These are phyloP conservation scores for Rhizopogon rudus DNA, from an alignment of 768 basidiomycete genomes.

Conservation along the genomic window DNA sequence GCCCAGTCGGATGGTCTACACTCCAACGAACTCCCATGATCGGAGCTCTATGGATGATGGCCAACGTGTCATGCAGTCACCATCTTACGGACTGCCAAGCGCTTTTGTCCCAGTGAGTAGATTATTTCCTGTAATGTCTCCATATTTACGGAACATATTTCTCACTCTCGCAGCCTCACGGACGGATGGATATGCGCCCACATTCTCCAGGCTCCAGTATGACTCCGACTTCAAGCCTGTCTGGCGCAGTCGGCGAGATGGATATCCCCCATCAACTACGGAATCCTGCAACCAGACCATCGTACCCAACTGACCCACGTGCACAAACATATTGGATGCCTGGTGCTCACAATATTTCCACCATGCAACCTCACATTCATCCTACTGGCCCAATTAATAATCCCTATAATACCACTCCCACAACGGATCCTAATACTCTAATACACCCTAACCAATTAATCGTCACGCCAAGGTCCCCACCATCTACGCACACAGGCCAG, in stretches of 20 bases:
- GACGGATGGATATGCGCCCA: slow-evolving; percentile 17
- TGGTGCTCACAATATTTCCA: slow-evolving; percentile 1
- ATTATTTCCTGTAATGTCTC: slow-evolving; percentile 4
- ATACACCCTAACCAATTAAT: slow-evolving; percentile 15
- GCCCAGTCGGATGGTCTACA: slow-evolving; percentile 23
- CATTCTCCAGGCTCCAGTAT: slow-evolving; percentile 38
- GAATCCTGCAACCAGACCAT: slow-evolving; percentile 18
- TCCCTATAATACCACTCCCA: slow-evolving; percentile 13
- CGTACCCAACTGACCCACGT: slow-evolving; percentile 9
- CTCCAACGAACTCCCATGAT: slow-evolving; percentile 28
- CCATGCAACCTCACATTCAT: slow-evolving; percentile 18
- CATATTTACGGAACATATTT: slow-evolving; percentile 11
- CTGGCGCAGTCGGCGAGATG: slow-evolving; percentile 59
- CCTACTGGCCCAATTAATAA: slow-evolving; percentile 17
- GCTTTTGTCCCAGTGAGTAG: slow-evolving; percentile 33
- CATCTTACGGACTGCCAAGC: slow-evolving; percentile 24
- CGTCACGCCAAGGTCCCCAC: slow-evolving; percentile 7
- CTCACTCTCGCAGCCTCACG: slow-evolving; percentile 17
- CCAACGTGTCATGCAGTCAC: slow-evolving; percentile 25
- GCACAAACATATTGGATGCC: slow-evolving; percentile 3
- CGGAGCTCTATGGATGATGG: slow-evolving; percentile 37
- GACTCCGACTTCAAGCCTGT: slow-evolving; percentile 43
- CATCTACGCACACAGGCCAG: slow-evolving; percentile 4
- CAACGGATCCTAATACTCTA: slow-evolving; percentile 15
- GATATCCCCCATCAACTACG: slow-evolving; percentile 32